Evolutionary conservation across 257 asterid genomes (phyloP), one percentile per base, ranked within the genome.

Genomic region (Paulownia fortunei): DNA sequence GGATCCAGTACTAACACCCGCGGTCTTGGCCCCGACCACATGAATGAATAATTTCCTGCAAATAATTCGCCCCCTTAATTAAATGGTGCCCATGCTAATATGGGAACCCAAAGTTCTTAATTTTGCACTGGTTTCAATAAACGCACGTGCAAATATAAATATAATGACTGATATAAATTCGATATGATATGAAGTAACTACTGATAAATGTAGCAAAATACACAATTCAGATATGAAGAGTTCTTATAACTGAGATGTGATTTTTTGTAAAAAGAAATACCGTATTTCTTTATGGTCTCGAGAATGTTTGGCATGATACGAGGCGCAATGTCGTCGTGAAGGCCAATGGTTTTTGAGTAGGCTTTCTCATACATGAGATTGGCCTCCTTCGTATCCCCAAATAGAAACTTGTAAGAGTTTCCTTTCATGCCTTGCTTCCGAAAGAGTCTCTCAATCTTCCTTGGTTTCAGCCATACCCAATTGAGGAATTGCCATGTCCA

Each of bases 361-460:
- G 69, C 37, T n/a, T n/a, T n/a, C n/a, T n/a, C n/a, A n/a, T n/a
- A n/a, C n/a, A n/a, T n/a, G n/a, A n/a, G n/a, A n/a, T 37, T 11
- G 18, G 32, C 32, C 8, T 72, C 77, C 18, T 58, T 72, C 3
- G 37, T n/a, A 18, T 73, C 78, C 4, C 78, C 69, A n/a, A 73
- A 21, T 0, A 73, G 18, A 15, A 73, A 27, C 60, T 12, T 58
- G 67, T 73, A 73, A 34, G 78, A 5, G 18, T 42, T 58, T 2
- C 69, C 69, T 24, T 59, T 58, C 69, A 73, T 11, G 27, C 69
- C 78, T 15, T 41, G 78, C n/a, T 73, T 23, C 46, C 30, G 41
- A 8, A 73, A 32, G 18, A 73, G 6, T n/a, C 27, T 41, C 59
- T 73, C 78, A 8, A 15, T 41, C 6, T 58, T 73, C 78, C 16